Percentiles rank a stretch among this genome's conserved stretches.
These are phyloP conservation scores for Fusarium sp. DNA, from an alignment of 2,329 filamentous ascomycete species.

Conservation along the genomic window DNA sequence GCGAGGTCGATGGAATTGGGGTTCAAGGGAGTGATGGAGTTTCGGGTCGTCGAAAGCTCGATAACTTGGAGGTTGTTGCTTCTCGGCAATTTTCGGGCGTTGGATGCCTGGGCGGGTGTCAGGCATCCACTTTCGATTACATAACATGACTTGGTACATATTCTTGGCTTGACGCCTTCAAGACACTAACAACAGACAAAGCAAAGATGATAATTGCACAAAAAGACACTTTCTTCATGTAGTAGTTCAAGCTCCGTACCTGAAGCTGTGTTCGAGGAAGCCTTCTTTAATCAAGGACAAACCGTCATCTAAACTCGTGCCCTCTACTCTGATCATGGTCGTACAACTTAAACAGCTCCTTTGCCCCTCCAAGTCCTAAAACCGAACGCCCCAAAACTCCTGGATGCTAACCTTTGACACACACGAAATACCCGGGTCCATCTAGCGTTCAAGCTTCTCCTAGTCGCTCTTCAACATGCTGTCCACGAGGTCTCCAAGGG, in stretches of 20 bases:
- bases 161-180: not conserved
- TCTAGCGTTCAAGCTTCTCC: conserved; percentile 39
- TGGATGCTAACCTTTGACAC: conserved; percentile 16
- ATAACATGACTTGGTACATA: conserved; percentile 33
- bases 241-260: not conserved
- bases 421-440: not conserved
- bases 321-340: conserved; percentile 24
- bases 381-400: conserved; percentile 37
- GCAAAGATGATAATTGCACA: not conserved
- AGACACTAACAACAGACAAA: not conserved
- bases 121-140: conserved; percentile 52
- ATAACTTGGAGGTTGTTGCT: conserved; percentile 48
- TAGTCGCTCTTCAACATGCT: conserved; percentile 96
- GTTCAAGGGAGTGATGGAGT: conserved; percentile 30
- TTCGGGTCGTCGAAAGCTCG: conserved; percentile 43
- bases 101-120: conserved; percentile 48
- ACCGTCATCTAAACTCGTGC: not conserved
- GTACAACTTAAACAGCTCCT: conserved; percentile 32
- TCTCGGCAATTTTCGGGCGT: conserved; percentile 54
- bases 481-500: conserved; percentile 92
- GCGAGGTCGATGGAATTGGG: conserved; percentile 26
- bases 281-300: not conserved
- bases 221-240: not conserved
- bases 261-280: not conserved
- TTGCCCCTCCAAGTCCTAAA: conserved; percentile 12